Evolutionary conservation across 345 rosid genomes (phyloP), one percentile per base, ranked within the genome.

Genomic region (Conringia planisiliqua): DNA sequence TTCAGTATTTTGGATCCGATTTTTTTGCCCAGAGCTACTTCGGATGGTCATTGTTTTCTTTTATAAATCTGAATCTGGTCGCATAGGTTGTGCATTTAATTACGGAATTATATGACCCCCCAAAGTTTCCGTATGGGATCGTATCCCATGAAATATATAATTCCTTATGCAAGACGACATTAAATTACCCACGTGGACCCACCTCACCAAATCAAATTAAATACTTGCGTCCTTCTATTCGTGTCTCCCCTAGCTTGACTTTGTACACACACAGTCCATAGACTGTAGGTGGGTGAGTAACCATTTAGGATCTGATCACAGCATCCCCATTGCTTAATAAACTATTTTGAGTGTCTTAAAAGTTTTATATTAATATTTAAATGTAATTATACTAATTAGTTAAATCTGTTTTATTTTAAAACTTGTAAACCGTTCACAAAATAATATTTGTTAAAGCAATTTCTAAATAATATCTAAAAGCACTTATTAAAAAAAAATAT

Each of bases 51-150:
- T 22, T 22, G 24, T 22, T 22, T 22, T 60, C 52, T 22, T 30
- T 38, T 27, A 42, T 14, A 71, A 71, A 35, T 60, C 50, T 71
- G 75, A 71, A 71, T 71, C 68, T 48, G 61, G 52, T 16, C 27
- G n/a, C 68, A 61, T 16, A 62, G 40, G 39, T 38, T 48, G 18
- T 72, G 62, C 70, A 72, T 39, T 62, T 62, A 62, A 42, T 52
- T 10, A 51, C 70, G 44, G 55, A 65, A 74, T 10, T 24, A 44
- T 35, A 18, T 17, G 44, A 51, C 18, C 32, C 12, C 20, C 5
- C 1, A 47, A 48, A 30, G 40, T 61, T 67, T 40, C 67, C 32
- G 72, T 46, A 44, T 13, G 55, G 54, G 72, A 47, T 46, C 79
- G 79, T 68, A 39, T 48, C 73, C 30, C 63, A 68, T 75, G 57